Evolutionary conservation across 129 eudicot species (phyloP).

Genomic region (Pulicaria dysenterica): DNA sequence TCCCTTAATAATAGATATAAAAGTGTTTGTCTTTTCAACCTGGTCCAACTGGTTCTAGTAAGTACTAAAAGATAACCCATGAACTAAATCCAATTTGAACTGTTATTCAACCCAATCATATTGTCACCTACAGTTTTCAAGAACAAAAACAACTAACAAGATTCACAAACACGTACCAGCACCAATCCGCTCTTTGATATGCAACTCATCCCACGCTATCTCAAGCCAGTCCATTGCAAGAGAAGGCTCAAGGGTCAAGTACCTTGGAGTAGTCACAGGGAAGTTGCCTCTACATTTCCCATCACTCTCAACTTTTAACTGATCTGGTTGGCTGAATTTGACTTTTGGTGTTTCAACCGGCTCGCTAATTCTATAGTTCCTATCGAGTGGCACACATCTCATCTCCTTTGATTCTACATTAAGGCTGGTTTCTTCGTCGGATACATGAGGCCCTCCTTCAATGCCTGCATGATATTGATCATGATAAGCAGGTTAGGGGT

Average conservation of each 20-base stretch:
- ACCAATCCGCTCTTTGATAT: conserved; percentile 91
- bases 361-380: conserved; percentile 35
- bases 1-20: too few relatives aligned
- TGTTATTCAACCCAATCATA: too few relatives aligned
- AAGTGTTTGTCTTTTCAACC: too few relatives aligned
- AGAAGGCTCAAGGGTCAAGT: conserved; percentile 85
- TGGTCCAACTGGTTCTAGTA: too few relatives aligned
- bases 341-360: conserved; percentile 34
- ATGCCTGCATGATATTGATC: conserved; percentile 32
- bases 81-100: too few relatives aligned
- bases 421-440: conserved; percentile 25
- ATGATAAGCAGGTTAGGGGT: not conserved
- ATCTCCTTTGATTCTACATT: conserved; percentile 32
- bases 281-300: conserved; percentile 40
- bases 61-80: too few relatives aligned
- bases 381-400: conserved; percentile 28
- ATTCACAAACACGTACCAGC: conserved; percentile 55
- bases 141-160: not conserved
- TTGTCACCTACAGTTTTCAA: too few relatives aligned
- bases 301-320: conserved; percentile 43
- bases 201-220: conserved; percentile 93
- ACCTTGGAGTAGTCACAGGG: conserved; percentile 57
- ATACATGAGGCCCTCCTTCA: conserved; percentile 31
- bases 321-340: conserved; percentile 36
- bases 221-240: conserved; percentile 99